A percentile compares a stretch with the other conserved stretches of the same genome.
These are phyloP conservation scores for Senecio squalidus DNA, from an alignment of 140 eudicot genomes.

Conservation along the genomic window DNA sequence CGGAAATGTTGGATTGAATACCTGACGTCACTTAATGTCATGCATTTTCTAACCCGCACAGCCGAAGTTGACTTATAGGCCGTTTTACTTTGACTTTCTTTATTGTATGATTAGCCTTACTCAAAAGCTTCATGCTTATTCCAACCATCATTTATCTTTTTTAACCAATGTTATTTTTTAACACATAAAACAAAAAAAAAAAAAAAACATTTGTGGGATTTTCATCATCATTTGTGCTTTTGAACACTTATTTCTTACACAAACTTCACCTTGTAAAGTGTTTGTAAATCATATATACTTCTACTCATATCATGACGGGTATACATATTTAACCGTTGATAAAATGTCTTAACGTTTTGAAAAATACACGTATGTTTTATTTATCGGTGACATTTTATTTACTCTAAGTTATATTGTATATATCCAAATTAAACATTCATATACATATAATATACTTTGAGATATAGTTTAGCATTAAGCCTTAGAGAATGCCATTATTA, in stretches of 20 bases:
- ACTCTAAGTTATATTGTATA: too few relatives aligned
- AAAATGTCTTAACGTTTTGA: too few relatives aligned
- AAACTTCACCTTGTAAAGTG: conserved; percentile 3
- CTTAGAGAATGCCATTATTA: too few relatives aligned
- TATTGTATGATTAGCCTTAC: conserved; percentile 26
- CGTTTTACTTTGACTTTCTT: conserved; percentile 27
- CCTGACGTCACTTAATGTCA: conserved; percentile 2
- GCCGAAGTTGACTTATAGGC: conserved; percentile 20
- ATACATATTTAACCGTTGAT: too few relatives aligned
- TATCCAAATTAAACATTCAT: too few relatives aligned
- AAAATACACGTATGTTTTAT: too few relatives aligned
- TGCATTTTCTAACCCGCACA: conserved; percentile 22
- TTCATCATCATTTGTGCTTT: conserved; percentile 28
- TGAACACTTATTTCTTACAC: conserved; percentile 13
- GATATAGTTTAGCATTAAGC: too few relatives aligned
- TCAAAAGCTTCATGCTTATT: conserved; percentile 32
- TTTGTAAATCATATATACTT: conserved; percentile 1
- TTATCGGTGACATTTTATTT: too few relatives aligned
- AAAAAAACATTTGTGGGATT: conserved; percentile 20
- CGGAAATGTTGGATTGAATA: neutral
- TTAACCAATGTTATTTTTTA: conserved; percentile 15
- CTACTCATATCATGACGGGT: too few relatives aligned
- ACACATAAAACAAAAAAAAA: neutral
- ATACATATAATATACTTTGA: too few relatives aligned
- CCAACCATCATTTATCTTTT: conserved; percentile 18